phyloP scores from a whole-genome alignment of 371 early-diverging fungal species.

The Mortierella polycephala region DNA sequence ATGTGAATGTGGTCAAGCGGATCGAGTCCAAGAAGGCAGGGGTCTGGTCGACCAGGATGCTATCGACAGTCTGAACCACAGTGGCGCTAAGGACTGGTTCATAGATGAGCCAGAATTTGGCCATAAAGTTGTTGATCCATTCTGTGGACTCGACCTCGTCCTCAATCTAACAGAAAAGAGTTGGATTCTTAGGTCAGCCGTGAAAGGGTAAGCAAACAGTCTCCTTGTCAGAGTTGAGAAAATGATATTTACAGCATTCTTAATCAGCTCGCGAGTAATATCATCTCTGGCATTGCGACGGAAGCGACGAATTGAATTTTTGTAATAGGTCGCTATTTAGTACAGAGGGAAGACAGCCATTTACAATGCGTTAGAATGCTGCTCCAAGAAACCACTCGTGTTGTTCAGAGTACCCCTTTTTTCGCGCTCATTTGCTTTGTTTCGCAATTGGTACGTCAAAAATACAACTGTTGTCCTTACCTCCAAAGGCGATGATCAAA shows the following conservation, averaged over 20 bases:
- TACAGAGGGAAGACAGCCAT: background rate
- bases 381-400: too few species aligned
- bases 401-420: too few species aligned
- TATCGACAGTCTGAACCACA: slow-evolving; percentile 79
- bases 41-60: slow-evolving; percentile 78
- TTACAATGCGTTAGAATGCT: background rate
- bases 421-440: background rate
- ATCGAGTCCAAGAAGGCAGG: slow-evolving; percentile 93
- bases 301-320: slow-evolving; percentile 71
- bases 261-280: slow-evolving; percentile 69
- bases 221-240: background rate
- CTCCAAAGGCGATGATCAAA: slow-evolving; percentile 51
- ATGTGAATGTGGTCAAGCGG: slow-evolving; percentile 91
- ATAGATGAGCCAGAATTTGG: slow-evolving; percentile 92
- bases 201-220: background rate
- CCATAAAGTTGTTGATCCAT: slow-evolving; percentile 96
- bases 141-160: slow-evolving; percentile 85
- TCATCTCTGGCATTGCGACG: slow-evolving; percentile 73
- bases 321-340: slow-evolving; percentile 71
- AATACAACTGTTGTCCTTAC: too few species aligned
- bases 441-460: too few species aligned
- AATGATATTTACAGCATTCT: slow-evolving; percentile 45
- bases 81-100: slow-evolving; percentile 91
- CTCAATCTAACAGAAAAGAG: slow-evolving; percentile 49
- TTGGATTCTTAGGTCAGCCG: background rate